A percentile compares a stretch with the other conserved stretches of the same genome.
These are phyloP conservation scores for Ganoderma boninense DNA, from an alignment of 1,284 basidiomycete genomes.

Conservation along the genomic window DNA sequence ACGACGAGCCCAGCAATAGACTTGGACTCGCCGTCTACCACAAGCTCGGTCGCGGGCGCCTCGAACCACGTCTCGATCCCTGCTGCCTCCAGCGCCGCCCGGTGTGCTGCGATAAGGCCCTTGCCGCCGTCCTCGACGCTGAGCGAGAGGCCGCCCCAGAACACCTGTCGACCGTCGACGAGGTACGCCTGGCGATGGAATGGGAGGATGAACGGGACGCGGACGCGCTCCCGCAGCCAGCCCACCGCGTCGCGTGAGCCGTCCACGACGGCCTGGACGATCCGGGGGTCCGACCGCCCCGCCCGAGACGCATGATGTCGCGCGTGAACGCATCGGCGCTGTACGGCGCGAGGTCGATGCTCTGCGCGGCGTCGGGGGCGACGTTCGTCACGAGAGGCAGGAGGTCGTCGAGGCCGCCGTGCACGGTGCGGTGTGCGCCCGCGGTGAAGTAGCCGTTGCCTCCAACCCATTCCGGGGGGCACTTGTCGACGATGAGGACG, in stretches of 20 bases:
- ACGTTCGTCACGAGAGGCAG: constrained; percentile 61
- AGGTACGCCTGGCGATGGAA: constrained; percentile 75
- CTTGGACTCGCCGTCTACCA: constrained; percentile 44
- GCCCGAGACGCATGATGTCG: constrained; percentile 69
- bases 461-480: constrained; percentile 67
- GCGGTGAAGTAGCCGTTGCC: constrained; percentile 79
- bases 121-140: constrained; percentile 66
- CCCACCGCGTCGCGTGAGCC: constrained; percentile 60
- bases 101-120: constrained; percentile 68
- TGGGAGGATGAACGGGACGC: constrained; percentile 64
- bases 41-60: constrained; percentile 54
- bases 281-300: constrained; percentile 53
- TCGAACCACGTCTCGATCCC: constrained; percentile 67
- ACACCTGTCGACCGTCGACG: constrained; percentile 65
- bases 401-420: constrained; percentile 71
- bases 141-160: constrained; percentile 74
- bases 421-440: constrained; percentile 69
- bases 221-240: constrained; percentile 61
- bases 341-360: constrained; percentile 68
- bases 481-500: constrained; percentile 73
- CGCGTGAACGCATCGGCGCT: constrained; percentile 57
- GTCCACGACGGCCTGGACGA: constrained; percentile 63
- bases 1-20: constrained; percentile 56
- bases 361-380: constrained; percentile 48
- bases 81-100: constrained; percentile 54